phyloP scores from a whole-genome alignment of 306 rosid species.

The Biancaea sappan region DNA sequence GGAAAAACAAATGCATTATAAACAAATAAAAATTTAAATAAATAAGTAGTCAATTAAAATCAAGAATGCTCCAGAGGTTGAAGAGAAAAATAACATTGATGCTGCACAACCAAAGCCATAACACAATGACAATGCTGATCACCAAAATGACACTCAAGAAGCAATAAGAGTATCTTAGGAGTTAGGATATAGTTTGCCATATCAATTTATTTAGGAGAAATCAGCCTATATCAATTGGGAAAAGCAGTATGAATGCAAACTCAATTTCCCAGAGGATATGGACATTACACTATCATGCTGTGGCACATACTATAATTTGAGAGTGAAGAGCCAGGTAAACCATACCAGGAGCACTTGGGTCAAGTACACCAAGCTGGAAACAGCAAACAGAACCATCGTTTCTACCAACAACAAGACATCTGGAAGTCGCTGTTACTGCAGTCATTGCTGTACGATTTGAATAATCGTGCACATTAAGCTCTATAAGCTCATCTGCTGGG shows the following conservation, averaged over 20 bases:
- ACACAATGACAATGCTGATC: neutral
- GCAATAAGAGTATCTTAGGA: neutral
- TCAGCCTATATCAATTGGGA: conserved; percentile 4
- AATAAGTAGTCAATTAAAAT: conserved; percentile 14
- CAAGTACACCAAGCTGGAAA: conserved; percentile 72
- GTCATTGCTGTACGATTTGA: conserved; percentile 51
- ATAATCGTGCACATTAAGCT: conserved; percentile 50
- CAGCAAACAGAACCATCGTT: conserved; percentile 73
- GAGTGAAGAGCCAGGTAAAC: conserved; percentile 1
- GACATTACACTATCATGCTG: conserved; percentile 1
- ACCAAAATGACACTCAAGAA: conserved; percentile 26
- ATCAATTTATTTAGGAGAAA: neutral
- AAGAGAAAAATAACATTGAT: conserved; percentile 24
- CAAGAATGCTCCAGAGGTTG: conserved; percentile 7
- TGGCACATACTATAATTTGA: neutral
- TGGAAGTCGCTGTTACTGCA: conserved; percentile 54
- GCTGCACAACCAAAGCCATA: conserved; percentile 26
- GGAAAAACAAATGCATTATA: conserved; percentile 33
- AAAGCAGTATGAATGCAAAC: conserved; percentile 1
- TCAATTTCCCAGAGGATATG: neutral
- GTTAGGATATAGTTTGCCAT: neutral
- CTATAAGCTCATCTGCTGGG: conserved; percentile 54
- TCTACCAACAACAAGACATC: conserved; percentile 75
- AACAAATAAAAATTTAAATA: no score
- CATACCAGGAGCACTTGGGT: conserved; percentile 69